These are phyloP conservation scores for Alternaria triticimaculans DNA, from an alignment of 2,329 filamentous ascomycete species.

Conservation along the genomic window DNA sequence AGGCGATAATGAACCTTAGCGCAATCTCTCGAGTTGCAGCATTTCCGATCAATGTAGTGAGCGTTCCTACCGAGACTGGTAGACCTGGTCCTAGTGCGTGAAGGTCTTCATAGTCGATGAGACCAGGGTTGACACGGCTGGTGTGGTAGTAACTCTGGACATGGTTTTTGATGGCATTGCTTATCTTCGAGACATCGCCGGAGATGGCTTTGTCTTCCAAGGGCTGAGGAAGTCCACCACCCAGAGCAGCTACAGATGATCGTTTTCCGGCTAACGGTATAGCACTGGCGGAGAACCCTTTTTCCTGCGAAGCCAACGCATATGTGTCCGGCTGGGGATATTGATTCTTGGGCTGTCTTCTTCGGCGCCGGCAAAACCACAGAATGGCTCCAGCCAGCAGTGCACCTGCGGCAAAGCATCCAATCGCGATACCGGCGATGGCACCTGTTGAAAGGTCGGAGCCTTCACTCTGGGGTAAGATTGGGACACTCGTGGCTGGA, in stretches of 20 bases:
- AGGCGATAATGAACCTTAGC: constrained; percentile 42
- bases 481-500: no score
- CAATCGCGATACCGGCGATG: constrained; percentile 48
- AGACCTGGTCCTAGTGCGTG: constrained; percentile 28
- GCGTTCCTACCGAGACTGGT: constrained; percentile 29
- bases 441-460: constrained; percentile 14
- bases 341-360: neutral
- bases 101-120: constrained; percentile 33
- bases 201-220: constrained; percentile 42
- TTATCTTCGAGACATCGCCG: constrained; percentile 41
- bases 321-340: constrained; percentile 13
- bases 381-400: constrained; percentile 28
- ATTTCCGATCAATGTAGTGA: constrained; percentile 38
- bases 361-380: constrained; percentile 30
- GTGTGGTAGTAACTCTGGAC: constrained; percentile 47
- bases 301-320: constrained; percentile 26
- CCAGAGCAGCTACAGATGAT: constrained; percentile 10
- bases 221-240: constrained; percentile 37
- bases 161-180: constrained; percentile 46
- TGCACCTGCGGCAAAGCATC: constrained; percentile 41
- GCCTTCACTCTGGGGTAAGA: no score
- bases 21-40: constrained; percentile 36
- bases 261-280: constrained; percentile 20
- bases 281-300: constrained; percentile 16
- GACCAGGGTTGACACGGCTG: constrained; percentile 21